Evolutionary conservation across 2,329 filamentous ascomycete species (phyloP).

Genomic region (Paecilomyces variotii): DNA sequence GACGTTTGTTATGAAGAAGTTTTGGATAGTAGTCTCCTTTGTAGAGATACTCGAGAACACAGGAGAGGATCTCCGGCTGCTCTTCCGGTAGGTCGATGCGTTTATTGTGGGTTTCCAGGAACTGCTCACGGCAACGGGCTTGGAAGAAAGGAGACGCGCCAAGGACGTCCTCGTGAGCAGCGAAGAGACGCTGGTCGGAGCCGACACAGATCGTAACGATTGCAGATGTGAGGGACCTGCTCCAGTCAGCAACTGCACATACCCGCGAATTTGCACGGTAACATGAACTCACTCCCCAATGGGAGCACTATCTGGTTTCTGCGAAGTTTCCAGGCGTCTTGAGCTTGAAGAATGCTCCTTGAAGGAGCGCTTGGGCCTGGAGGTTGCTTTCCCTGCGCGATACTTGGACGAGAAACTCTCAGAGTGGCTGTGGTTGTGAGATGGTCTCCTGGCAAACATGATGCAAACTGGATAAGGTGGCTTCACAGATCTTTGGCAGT

Average conservation of each 20-base stretch:
- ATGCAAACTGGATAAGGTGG: background rate
- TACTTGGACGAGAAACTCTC: conserved; percentile 35
- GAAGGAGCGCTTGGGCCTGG: conserved; percentile 24
- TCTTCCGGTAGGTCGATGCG: conserved; percentile 75
- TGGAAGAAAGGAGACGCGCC: conserved; percentile 72
- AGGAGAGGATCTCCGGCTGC: conserved; percentile 84
- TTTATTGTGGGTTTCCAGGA: conserved; percentile 54
- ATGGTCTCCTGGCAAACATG: conserved; percentile 15
- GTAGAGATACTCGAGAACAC: conserved; percentile 83
- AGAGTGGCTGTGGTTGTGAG: conserved; percentile 11
- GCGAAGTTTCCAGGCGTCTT: conserved; percentile 19
- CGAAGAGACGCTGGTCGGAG: conserved; percentile 77
- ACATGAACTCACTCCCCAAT: conserved; percentile 23
- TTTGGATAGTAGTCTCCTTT: conserved; percentile 89
- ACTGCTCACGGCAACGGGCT: conserved; percentile 54
- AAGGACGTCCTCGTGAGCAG: conserved; percentile 81
- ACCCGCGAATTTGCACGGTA: background rate
- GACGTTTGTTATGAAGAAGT: conserved; percentile 71
- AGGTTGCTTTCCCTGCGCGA: conserved; percentile 32
- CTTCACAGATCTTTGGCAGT: background rate
- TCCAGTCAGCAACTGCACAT: background rate
- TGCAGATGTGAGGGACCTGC: conserved; percentile 53
- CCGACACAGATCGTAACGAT: conserved; percentile 77
- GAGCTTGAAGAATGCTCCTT: conserved; percentile 20
- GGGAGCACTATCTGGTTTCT: conserved; percentile 23